Evolutionary conservation across 116 monocot species (phyloP).

Genomic region (Iris pallida): DNA sequence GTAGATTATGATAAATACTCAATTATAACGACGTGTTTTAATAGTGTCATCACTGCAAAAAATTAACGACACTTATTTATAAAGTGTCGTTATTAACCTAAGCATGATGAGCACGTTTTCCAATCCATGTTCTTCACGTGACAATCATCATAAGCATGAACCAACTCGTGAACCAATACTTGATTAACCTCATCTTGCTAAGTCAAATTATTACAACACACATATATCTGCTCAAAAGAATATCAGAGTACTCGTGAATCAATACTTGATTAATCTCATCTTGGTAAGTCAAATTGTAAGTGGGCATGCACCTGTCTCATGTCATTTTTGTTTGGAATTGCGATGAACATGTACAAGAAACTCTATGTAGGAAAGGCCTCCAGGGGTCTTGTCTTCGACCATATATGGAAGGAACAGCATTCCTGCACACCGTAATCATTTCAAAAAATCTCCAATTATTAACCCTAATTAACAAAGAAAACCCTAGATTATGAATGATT

Average conservation of each 20-base stretch:
- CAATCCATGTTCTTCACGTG: constrained; percentile 83
- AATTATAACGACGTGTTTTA: no score
- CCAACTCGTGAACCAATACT: constrained; percentile 88
- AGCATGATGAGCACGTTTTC: constrained; percentile 97
- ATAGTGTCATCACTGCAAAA: no score
- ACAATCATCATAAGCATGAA: constrained; percentile 97
- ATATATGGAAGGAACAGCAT: constrained; percentile 84
- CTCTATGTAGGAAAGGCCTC: constrained; percentile 90
- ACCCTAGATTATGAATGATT: no score
- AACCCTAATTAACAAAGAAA: no score
- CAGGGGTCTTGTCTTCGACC: constrained; percentile 85
- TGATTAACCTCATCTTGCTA: constrained; percentile 86
- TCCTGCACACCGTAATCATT: no score
- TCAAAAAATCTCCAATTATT: no score
- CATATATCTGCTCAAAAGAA: constrained; percentile 71
- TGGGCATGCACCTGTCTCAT: no score
- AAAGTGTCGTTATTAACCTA: no score
- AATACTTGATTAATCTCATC: constrained; percentile 92
- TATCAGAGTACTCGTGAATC: constrained; percentile 93
- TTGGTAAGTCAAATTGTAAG: constrained; percentile 66
- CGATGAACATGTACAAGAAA: constrained; percentile 95
- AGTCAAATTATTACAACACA: constrained; percentile 80
- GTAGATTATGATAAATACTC: no score
- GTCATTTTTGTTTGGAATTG: constrained; percentile 91
- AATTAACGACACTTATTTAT: no score